Percentiles rank a stretch among this genome's conserved stretches.
These are phyloP conservation scores for Monilinia fructigena DNA, from an alignment of 2,329 filamentous ascomycete species.

Conservation along the genomic window DNA sequence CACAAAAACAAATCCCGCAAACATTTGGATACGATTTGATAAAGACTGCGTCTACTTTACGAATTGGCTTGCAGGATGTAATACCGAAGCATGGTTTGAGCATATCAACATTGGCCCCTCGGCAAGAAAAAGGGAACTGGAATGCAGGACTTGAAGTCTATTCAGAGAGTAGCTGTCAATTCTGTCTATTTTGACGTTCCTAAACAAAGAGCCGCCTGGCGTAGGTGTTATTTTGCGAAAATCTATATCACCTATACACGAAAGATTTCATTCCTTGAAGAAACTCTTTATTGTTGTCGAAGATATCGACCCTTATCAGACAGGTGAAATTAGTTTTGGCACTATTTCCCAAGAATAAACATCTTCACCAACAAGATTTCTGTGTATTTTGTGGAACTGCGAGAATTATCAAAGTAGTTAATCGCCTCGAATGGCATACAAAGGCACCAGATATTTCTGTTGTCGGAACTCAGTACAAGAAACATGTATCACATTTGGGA, in stretches of 20 bases:
- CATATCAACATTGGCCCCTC: slow-evolving; percentile 6
- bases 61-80: slow-evolving; percentile 4
- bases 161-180: slow-evolving; percentile 7
- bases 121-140: slow-evolving; percentile 13
- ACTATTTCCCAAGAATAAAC: background rate
- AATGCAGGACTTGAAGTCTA: background rate
- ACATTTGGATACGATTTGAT: slow-evolving; percentile 13
- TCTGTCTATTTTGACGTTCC: slow-evolving; percentile 8
- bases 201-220: too few species aligned
- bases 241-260: background rate
- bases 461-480: background rate
- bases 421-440: background rate
- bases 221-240: background rate
- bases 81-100: slow-evolving; percentile 3
- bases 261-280: background rate
- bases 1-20: background rate
- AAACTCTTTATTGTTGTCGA: slow-evolving; percentile 11
- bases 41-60: slow-evolving; percentile 8
- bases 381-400: background rate
- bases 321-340: background rate
- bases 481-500: slow-evolving; percentile 4
- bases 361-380: background rate
- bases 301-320: slow-evolving; percentile 8
- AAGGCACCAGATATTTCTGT: background rate
- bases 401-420: background rate